These are phyloP conservation scores for Teunomyces kruisii DNA, from an alignment of 805 yeast genomes.

Conservation along the genomic window DNA sequence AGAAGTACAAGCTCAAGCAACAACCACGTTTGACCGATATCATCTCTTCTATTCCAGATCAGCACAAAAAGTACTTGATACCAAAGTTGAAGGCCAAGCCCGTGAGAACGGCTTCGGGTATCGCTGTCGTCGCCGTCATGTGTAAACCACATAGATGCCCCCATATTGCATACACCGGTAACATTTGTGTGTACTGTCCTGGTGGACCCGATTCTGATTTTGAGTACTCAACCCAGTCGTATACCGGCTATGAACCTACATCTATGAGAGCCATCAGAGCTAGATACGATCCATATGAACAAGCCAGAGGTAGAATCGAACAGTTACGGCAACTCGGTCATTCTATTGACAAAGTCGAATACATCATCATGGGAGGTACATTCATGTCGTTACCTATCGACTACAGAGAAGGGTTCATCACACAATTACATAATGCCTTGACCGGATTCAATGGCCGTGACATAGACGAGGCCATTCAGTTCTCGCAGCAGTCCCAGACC, in stretches of 20 bases:
- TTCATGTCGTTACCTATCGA: slow-evolving; percentile 92
- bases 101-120: slow-evolving; percentile 96
- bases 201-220: slow-evolving; percentile 99
- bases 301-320: slow-evolving; percentile 95
- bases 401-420: slow-evolving; percentile 85
- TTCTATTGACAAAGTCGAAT: slow-evolving; percentile 95
- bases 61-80: slow-evolving; percentile 82
- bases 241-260: slow-evolving; percentile 98
- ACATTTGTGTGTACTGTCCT: slow-evolving; percentile 97
- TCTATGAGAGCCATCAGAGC: slow-evolving; percentile 99
- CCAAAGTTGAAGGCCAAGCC: slow-evolving; percentile 98
- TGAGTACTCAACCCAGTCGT: slow-evolving; percentile 96
- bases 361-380: slow-evolving; percentile 98
- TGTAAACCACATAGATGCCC: slow-evolving; percentile 99
- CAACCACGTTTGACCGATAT: slow-evolving; percentile 96
- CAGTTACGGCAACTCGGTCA: slow-evolving; percentile 95
- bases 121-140: slow-evolving; percentile 99
- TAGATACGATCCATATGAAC: slow-evolving; percentile 96
- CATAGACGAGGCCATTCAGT: slow-evolving; percentile 85
- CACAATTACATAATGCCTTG: slow-evolving; percentile 89
- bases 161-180: slow-evolving; percentile 97
- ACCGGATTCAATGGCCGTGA: slow-evolving; percentile 88
- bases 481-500: slow-evolving; percentile 91
- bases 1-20: slow-evolving; percentile 84
- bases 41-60: slow-evolving; percentile 93